These are phyloP conservation scores for Lunasporangiospora selenospora DNA, from an alignment of 192 early-diverging fungal genomes.

Conservation along the genomic window DNA sequence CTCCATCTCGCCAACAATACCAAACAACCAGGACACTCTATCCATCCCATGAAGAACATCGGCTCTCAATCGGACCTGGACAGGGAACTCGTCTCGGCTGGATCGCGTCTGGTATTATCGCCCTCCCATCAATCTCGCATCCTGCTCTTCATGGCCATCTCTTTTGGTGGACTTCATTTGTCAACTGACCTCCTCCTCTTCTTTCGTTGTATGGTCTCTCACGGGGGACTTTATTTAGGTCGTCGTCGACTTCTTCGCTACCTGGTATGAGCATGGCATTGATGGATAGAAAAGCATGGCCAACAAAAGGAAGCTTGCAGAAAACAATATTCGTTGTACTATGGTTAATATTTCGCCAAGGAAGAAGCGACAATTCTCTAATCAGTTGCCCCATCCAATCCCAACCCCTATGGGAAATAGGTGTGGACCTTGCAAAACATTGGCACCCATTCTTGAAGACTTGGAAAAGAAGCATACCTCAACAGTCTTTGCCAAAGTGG, in stretches of 20 bases:
- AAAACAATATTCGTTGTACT: too few species aligned
- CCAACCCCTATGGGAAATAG: background rate
- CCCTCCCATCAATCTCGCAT: background rate
- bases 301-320: too few species aligned
- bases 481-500: constrained; percentile 38
- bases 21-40: background rate
- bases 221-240: constrained; percentile 9
- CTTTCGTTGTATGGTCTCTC: background rate
- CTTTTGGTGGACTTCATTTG: background rate
- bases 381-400: too few species aligned
- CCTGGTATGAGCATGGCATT: constrained; percentile 30
- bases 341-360: too few species aligned
- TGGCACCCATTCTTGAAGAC: constrained; percentile 36
- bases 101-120: constrained; percentile 20
- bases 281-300: too few species aligned
- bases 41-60: constrained; percentile 25
- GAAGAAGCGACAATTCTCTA: too few species aligned
- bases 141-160: background rate
- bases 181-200: background rate
- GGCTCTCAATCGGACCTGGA: constrained; percentile 30
- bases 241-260: constrained; percentile 42
- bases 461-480: constrained; percentile 37
- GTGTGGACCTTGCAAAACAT: constrained; percentile 45
- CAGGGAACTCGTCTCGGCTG: constrained; percentile 21
- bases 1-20: too few species aligned